These are phyloP conservation scores for Colletotrichum acutatum DNA, from an alignment of 2,329 filamentous ascomycete genomes.

Conservation along the genomic window DNA sequence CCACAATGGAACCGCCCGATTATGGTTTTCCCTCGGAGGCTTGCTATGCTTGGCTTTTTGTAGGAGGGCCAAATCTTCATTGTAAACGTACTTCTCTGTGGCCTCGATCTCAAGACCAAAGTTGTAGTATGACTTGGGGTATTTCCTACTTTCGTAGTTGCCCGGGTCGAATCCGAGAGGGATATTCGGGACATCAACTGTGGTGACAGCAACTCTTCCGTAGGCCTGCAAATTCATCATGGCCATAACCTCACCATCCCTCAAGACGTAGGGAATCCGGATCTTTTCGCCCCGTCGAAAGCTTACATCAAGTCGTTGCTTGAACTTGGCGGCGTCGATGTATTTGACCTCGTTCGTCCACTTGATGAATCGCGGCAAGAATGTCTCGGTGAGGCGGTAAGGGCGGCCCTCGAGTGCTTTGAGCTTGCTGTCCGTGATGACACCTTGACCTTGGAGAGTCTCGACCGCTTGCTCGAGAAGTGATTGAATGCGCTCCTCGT, in stretches of 20 bases:
- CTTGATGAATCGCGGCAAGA: slow-evolving; percentile 67
- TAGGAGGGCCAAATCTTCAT: slow-evolving; percentile 59
- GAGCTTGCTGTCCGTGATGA: slow-evolving; percentile 71
- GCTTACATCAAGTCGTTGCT: slow-evolving; percentile 65
- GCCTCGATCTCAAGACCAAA: slow-evolving; percentile 71
- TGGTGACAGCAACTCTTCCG: slow-evolving; percentile 64
- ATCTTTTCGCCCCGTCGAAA: slow-evolving; percentile 59
- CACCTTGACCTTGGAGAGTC: slow-evolving; percentile 58
- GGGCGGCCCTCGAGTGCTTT: slow-evolving; percentile 68
- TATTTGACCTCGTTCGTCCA: slow-evolving; percentile 65
- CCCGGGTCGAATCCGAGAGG: slow-evolving; percentile 78
- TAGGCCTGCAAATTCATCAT: slow-evolving; percentile 72
- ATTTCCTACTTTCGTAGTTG: slow-evolving; percentile 77
- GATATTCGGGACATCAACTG: slow-evolving; percentile 67
- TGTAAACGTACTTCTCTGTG: slow-evolving; percentile 67
- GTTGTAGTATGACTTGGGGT: slow-evolving; percentile 72
- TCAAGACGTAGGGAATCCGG: slow-evolving; percentile 65
- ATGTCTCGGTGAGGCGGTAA: slow-evolving; percentile 71
- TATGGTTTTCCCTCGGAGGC: slow-evolving; percentile 54
- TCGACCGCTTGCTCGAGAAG: slow-evolving; percentile 61
- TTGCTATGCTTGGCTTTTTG: slow-evolving; percentile 47
- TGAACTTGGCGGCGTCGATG: slow-evolving; percentile 68
- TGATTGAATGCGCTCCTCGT: slow-evolving; percentile 48
- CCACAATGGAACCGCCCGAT: slow-evolving; percentile 75
- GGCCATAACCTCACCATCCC: slow-evolving; percentile 75